Evolutionary conservation across 257 asterid genomes (phyloP).

Genomic region (Solanum sejunctum): DNA sequence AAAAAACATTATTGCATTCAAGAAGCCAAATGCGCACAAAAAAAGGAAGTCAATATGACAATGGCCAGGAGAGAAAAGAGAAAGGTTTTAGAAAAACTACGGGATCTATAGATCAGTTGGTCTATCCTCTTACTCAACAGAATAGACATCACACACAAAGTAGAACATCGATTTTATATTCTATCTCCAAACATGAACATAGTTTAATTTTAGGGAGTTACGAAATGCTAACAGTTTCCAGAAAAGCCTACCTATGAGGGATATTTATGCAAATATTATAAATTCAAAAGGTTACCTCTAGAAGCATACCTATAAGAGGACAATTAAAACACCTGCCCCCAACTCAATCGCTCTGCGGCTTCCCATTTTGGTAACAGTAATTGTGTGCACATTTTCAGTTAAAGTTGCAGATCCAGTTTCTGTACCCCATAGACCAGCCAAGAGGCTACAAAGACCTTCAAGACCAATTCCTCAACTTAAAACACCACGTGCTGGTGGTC

Average conservation of each 20-base stretch:
- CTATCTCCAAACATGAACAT: neutral
- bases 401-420: no score
- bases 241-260: neutral
- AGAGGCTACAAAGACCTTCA: no score
- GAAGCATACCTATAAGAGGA: conserved; percentile 51
- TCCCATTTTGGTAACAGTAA: no score
- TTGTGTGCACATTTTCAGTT: no score
- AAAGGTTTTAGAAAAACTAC: neutral
- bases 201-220: neutral
- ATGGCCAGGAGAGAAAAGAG: neutral
- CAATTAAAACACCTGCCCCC: no score
- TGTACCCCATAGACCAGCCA: no score
- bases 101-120: neutral
- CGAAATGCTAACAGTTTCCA: neutral
- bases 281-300: neutral
- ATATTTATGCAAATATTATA: neutral
- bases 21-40: neutral
- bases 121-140: neutral
- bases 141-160: neutral
- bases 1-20: neutral
- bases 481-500: conserved; percentile 94
- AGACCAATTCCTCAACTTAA: conserved; percentile 96
- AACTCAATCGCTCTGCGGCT: no score
- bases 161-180: neutral
- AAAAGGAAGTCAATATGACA: neutral